phyloP scores from a whole-genome alignment of 164 flowering plant genomes.

The Tetrastigma voinierianum region DNA sequence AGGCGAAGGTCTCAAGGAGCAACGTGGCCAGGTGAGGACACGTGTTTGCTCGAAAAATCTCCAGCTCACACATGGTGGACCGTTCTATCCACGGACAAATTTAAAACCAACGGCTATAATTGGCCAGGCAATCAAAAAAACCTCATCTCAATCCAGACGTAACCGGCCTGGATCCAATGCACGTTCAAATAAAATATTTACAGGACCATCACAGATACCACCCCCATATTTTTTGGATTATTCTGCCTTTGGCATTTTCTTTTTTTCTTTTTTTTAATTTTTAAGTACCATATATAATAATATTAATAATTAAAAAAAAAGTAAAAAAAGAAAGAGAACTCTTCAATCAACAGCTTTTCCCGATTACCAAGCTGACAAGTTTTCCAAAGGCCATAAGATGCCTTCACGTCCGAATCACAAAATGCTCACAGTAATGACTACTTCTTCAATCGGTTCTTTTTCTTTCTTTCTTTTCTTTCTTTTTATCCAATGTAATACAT shows the following conservation, averaged over 20 bases:
- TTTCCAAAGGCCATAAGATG: slow-evolving; percentile 20
- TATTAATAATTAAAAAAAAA: not conserved
- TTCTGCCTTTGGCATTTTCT: too few species aligned
- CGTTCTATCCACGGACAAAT: not conserved
- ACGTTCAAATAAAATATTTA: too few species aligned
- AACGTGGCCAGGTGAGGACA: not conserved
- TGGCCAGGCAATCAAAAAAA: too few species aligned
- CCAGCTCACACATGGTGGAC: not conserved
- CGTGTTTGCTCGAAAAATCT: too few species aligned
- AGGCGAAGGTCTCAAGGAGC: not conserved
- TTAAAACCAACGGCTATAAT: not conserved
- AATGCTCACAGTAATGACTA: slow-evolving; percentile 10
- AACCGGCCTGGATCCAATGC: too few species aligned
- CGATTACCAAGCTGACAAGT: slow-evolving; percentile 26
- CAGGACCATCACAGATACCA: too few species aligned
- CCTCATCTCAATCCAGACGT: too few species aligned
- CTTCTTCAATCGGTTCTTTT: slow-evolving; percentile 5
- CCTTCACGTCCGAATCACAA: slow-evolving; percentile 14
- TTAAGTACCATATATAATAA: not conserved
- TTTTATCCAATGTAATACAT: too few species aligned
- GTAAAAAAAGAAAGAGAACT: not conserved
- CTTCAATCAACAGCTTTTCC: slow-evolving; percentile 21
- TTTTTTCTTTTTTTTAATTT: not conserved
- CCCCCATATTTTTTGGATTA: too few species aligned
- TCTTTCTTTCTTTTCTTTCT: too few species aligned